Evolutionary conservation across 2,329 filamentous ascomycete species (phyloP), one percentile per base, ranked within the genome.

Genomic region (Tolypocladium capitatum): DNA sequence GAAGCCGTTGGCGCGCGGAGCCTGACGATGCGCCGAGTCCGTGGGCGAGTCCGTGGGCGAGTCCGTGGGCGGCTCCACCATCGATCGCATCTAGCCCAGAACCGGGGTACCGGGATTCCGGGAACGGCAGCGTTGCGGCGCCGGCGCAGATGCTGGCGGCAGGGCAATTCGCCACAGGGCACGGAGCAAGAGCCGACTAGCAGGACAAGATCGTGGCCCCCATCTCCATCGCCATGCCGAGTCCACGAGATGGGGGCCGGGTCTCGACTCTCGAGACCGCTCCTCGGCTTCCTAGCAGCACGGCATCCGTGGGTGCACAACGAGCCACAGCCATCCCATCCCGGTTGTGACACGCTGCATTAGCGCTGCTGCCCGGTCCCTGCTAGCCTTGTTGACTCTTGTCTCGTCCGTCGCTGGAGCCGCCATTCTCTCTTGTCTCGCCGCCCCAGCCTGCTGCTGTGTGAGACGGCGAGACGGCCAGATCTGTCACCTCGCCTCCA

Each of bases 341-440:
- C 21, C 38, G 38, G 38, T 18, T 21, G 27, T 16, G 24, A 30
- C 24, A 16, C 24, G 30, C 18, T 30, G 24, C 33, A 34, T 46
- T 46, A 36, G 45, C 45, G 31, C 13, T 9, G 11, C 10, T 16
- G 33, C 16, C 27, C n/a, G 24, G 27, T 14, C 45, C 46, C 20
- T 44, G 43, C 45, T 54, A 47, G 51, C 45, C 44, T 52, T 51
- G 54, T 58, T 54, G 35, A 48, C 55, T 58, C 55, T 56, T 58
- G n/a, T 48, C 52, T 49, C 50, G 21, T 33, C n/a, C 20, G 43
- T 27, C 18, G 40, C 21, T n/a, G 33, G 33, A 32, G 31, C 31
- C 36, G 14, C 20, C 4, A 14, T 32, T 20, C 47, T 18, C 21
- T 21, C 30, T 36, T 28, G 10, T 43, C 42, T 45, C 32, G 21